Base-by-base conservation (phyloP, 2,329 filamentous ascomycete genomes). In the Cryphonectria carpinicola region DNA sequence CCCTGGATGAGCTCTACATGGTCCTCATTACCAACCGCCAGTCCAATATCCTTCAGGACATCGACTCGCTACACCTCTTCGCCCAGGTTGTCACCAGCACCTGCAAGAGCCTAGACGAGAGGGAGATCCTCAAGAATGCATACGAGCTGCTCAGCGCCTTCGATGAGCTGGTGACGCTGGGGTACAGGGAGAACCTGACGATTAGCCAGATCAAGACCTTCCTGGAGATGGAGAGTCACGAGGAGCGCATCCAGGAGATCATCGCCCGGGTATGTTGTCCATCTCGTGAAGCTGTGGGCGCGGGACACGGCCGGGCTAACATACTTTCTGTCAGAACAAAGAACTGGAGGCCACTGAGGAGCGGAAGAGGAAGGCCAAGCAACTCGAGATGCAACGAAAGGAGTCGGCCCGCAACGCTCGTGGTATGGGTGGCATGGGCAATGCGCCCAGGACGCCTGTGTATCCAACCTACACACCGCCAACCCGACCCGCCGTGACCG, bases 1-100 rank as follows among this genome's bases (percentile, higher is more conserved):
- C 96, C 72, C 88, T 99, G 74, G 97, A 99, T 84, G 97, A 99
- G 86, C 91, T 99, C 74, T 99, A 99, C 88, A 98, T 99, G 90
- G 95, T 99, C 75, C 90, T 99, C 79, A 98, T 99, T 83, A 99
- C 97, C 82, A 99, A 99, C 87, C 93, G 94, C 78, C 96, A 98
- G 86, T 98, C 95, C 82, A 99, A 99, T 84, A 99, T 99, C 76
- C 88, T 99, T 66, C 96, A 99, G 84, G 96, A 99, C 82, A 99
- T 99, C 82, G 96, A 98, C 84, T 97, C 96, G 71, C 89, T 99
- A 72, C 97, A 99, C 82, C 88, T 99, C 28, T 99, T 99, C 80
- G 95, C 95, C 71, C 96, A 99, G 84, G 95, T 99, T 22, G 96
- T 98, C 69, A 94, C 93, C 71, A 97, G 93, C 82, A 95, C 97